Evolutionary conservation across 208 protist genomes (phyloP).

Genomic region (Entamoeba invadens): DNA sequence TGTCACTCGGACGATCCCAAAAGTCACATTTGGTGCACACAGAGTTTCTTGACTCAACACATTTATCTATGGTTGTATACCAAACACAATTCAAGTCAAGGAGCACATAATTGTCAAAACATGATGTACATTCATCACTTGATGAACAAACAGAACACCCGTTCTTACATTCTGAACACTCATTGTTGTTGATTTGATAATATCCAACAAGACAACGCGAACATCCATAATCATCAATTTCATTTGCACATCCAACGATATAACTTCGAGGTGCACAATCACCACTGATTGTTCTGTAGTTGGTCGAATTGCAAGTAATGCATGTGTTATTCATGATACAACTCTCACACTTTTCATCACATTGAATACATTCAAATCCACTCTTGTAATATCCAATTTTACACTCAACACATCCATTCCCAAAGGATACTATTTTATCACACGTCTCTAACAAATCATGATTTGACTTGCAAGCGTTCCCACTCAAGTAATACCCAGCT

Average conservation of each 20-base stretch:
- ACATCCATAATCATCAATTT: neutral
- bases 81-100: neutral
- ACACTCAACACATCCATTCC: neutral
- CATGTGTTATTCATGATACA: neutral
- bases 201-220: neutral
- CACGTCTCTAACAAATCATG: neutral
- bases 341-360: neutral
- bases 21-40: neutral
- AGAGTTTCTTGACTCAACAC: neutral
- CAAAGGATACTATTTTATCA: neutral
- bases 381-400: neutral
- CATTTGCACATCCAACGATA: neutral
- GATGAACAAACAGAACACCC: neutral
- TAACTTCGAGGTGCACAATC: neutral
- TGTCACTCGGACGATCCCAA: neutral
- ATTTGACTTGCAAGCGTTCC: neutral
- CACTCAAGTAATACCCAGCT: neutral
- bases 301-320: neutral
- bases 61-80: neutral
- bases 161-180: neutral
- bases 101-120: neutral
- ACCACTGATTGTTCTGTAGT: neutral
- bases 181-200: neutral
- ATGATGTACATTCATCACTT: neutral
- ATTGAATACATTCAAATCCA: neutral